phyloP scores from a whole-genome alignment of 2,329 filamentous ascomycete species.

The Penicillium sp. region DNA sequence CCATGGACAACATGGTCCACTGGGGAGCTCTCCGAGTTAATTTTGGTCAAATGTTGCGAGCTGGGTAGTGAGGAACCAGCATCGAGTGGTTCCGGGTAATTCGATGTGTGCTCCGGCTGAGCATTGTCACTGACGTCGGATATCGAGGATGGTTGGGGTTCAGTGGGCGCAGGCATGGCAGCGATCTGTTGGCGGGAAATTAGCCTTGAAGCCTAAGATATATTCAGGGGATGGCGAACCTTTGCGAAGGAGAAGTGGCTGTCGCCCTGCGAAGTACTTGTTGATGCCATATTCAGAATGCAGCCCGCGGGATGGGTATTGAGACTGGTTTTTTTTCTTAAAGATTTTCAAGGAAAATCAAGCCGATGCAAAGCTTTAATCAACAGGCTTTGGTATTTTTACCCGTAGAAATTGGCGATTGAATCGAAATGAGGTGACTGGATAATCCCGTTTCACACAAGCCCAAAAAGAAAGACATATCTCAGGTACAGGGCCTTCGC shows the following conservation, averaged over 20 bases:
- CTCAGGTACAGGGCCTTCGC: constrained; percentile 43
- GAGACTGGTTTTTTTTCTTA: constrained; percentile 10
- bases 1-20: constrained; percentile 29
- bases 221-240: constrained; percentile 49
- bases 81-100: constrained; percentile 21
- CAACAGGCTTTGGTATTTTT: constrained; percentile 24
- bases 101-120: constrained; percentile 18
- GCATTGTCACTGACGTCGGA: constrained; percentile 28
- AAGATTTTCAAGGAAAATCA: constrained; percentile 23
- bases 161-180: constrained; percentile 41
- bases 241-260: constrained; percentile 70
- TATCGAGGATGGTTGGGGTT: constrained; percentile 25
- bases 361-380: constrained; percentile 17
- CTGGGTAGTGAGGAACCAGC: constrained; percentile 17
- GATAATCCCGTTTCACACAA: constrained; percentile 44
- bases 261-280: constrained; percentile 29
- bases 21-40: constrained; percentile 16
- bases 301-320: constrained; percentile 15
- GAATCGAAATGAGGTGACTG: constrained; percentile 39
- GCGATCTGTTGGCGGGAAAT: constrained; percentile 37
- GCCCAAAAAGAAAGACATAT: constrained; percentile 47
- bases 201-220: not conserved
- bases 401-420: constrained; percentile 28
- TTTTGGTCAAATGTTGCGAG: constrained; percentile 19
- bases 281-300: constrained; percentile 33